Evolutionary conservation across 352 stramenopile species (phyloP), one percentile per base, ranked within the genome.

Genomic region (Globisporangium sylvaticum): DNA sequence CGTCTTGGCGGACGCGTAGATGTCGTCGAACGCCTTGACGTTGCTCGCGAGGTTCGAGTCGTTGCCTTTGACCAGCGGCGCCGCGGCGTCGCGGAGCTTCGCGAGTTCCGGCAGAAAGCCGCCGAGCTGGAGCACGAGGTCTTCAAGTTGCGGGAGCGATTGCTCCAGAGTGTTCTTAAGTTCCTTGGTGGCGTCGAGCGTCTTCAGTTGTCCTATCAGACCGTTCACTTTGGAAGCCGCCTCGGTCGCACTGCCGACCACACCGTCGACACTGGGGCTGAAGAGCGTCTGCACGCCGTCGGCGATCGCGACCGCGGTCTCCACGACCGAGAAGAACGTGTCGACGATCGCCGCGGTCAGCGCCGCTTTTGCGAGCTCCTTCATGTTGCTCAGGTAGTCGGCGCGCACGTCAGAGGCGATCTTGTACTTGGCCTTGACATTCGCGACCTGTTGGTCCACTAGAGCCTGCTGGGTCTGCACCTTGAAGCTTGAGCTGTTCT

Each of bases 391-490:
- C 25, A 57, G 14, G 14, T 57, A 57, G 12, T 57, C 24, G 24
- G 24, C 22, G 22, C 24, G 52, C 24, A 57, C 52, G 25, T 5
- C 25, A 12, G 14, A 57, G 14, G 52, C 52, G n/a, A 31, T 31
- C 52, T 57, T 57, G 52, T 57, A 57, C 14, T 57, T 57, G 12
- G 24, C 25, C n/a, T 57, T 29, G 12, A 57, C 24, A 25, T 31
- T 29, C 24, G 14, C 52, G 14, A 29, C 34, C 52, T 57, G 52
- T 25, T 57, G 52, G 52, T 57, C 52, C 12, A 57, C 52, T 25
- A 57, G 52, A 4, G 52, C 52, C 52, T 57, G 52, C 52, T 57
- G 52, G 24, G 52, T 57, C 52, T 57, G 52, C 24, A 57, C 52
- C 20, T 57, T 57, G 24, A 57, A 57, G 20, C 52, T 57, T 14